Evolutionary conservation across 2,329 filamentous ascomycete genomes (phyloP), one percentile per base, ranked within the genome.

Genomic region (Microascus cirrosus): DNA sequence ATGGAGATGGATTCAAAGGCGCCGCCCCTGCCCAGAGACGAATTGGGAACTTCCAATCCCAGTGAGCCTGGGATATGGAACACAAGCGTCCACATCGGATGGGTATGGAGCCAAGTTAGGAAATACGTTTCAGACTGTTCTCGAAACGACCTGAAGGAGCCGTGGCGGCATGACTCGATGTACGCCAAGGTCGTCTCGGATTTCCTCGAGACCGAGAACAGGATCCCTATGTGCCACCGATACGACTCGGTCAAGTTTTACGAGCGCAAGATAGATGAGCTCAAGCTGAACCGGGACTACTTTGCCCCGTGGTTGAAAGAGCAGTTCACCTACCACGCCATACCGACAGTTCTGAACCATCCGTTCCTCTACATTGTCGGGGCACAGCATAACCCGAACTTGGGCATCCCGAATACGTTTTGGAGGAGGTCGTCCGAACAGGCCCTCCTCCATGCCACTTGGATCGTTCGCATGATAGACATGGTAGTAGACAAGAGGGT

Each of bases 231-330:
- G 61, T 78, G 74, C 58, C 77, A 79, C 62, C 73, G 77, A 12
- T 80, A 79, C 60, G 76, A 80, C 64, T 73, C 74, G 1, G 76
- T 77, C 60, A 77, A 77, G 56, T 80, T 80, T 52, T 79, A 77
- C 53, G 73, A 79, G 59, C 74, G 76, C 39, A 73, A 73, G 34
- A 64, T 73, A 0, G 73, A 77, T 3, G 77, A 79, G 54, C 57
- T 80, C 12, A 69, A 69, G 58, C 60, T 68, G 12, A 74, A 77
- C 56, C 69, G 73, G 2, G 72, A 74, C 57, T 80, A 80, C 63
- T 80, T 77, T 76, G 71, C 71, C 0, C 74, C 77, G 0, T 80
- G 77, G 77, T 63, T 80, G 20, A 78, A 77, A 62, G 69, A 78
- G 55, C 77, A 80, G 61, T 78, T 80, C 61, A 78, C 74, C 1